Evolutionary conservation across 2,329 filamentous ascomycete species (phyloP), one percentile per base, ranked within the genome.

Genomic region (Neopestalotiopsis sp.): DNA sequence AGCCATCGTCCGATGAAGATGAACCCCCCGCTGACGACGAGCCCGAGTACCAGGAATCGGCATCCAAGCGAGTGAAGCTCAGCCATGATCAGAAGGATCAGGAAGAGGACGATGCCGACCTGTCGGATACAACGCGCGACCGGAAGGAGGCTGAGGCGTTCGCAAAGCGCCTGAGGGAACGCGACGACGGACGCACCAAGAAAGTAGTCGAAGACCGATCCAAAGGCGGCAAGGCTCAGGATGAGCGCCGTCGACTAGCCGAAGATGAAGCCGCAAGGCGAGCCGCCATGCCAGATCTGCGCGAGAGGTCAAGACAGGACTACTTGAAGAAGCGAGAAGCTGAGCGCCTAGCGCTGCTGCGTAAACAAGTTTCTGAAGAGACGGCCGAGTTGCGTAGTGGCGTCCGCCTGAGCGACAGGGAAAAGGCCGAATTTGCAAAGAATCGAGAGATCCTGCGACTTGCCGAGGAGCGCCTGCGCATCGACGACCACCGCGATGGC

Each of bases 271-370:
- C 88, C 49, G 89, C 91, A 6, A 86, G 92, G 68, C 86, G 86
- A 71, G 90, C 90, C 9, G 92, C 92, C n/a, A 87, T 97, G 78
- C 90, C 91, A 2, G 94, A 97, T 70, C 81, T 98, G 20, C 88
- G 96, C 57, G 86, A 96, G 76, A 89, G 94, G 40, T 97, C 95
- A 3, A 89, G 96, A 70, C 95, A 98, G 77, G 92, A 96, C 73
- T 99, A 99, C 77, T 86, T 99, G 38, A 94, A 94, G 80, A 98
- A 99, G 84, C 89, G 96, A 71, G 95, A 98, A 78, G 86, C 92
- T 0, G 94, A 98, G 79, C 90, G 94, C 70, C 82, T 99, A 17
- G 93, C 93, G 0, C 82, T 99, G n/a, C 82, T 99, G 64, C 89
- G 95, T 40, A 94, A 93, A 76, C 95, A 98, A 77, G 96, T 99